phyloP scores from a whole-genome alignment of 2,329 filamentous ascomycete species.

The Coniochaeta sp. region DNA sequence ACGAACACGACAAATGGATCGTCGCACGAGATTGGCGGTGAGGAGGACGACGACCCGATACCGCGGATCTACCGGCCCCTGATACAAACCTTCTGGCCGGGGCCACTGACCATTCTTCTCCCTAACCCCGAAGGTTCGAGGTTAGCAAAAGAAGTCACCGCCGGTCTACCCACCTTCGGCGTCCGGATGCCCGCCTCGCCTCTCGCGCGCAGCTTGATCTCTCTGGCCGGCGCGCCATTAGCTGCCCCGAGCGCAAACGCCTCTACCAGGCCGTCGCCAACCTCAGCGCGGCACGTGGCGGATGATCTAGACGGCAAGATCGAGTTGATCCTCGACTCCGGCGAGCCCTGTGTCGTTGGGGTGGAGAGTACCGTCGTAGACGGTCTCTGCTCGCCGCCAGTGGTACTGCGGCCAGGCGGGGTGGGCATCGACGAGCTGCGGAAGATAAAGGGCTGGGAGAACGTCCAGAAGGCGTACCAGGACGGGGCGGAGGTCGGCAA shows the following conservation, averaged over 20 bases:
- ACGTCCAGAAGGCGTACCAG: conserved; percentile 69
- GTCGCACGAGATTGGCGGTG: not conserved
- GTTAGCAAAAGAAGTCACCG: conserved; percentile 87
- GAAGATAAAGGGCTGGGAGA: conserved; percentile 70
- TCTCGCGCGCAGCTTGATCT: conserved; percentile 82
- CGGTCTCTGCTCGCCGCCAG: conserved; percentile 72
- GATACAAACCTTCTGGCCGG: conserved; percentile 85
- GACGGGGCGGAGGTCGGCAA: conserved; percentile 60
- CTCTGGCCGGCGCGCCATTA: conserved; percentile 67
- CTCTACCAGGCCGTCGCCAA: conserved; percentile 87
- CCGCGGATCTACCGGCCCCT: conserved; percentile 71
- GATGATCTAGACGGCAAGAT: conserved; percentile 80
- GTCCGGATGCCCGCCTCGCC: conserved; percentile 80
- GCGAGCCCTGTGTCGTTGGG: conserved; percentile 77
- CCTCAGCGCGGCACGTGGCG: conserved; percentile 79
- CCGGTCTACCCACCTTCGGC: conserved; percentile 76
- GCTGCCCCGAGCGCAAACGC: conserved; percentile 93
- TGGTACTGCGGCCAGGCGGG: conserved; percentile 79
- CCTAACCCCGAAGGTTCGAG: conserved; percentile 61
- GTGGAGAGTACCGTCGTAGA: conserved; percentile 98
- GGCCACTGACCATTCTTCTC: conserved; percentile 84
- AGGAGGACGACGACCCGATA: conserved; percentile 34
- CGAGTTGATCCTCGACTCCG: conserved; percentile 72
- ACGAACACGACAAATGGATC: not conserved
- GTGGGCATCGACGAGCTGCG: conserved; percentile 75